phyloP scores from a whole-genome alignment of 2,329 filamentous ascomycete species.

The Aspergillus udagawae region DNA sequence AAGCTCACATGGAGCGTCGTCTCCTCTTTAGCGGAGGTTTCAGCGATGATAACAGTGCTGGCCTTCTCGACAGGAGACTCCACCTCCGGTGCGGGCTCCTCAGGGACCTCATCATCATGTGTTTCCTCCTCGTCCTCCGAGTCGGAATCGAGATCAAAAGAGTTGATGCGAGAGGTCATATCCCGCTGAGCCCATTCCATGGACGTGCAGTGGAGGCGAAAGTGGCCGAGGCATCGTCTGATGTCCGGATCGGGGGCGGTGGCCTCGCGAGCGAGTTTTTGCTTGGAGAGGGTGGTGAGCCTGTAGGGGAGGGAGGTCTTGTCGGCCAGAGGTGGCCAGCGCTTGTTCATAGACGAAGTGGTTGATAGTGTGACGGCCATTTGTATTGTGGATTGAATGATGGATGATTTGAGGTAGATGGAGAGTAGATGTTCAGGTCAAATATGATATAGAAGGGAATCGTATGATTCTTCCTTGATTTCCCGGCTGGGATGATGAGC shows the following conservation, averaged over 20 bases:
- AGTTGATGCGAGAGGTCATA: conserved; percentile 33
- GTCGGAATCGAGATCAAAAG: conserved; percentile 31
- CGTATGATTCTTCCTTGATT: not conserved
- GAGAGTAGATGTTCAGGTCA: not conserved
- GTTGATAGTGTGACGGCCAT: conserved; percentile 21
- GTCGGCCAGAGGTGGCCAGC: conserved; percentile 34
- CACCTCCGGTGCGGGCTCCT: not conserved
- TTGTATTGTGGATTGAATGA: conserved; percentile 15
- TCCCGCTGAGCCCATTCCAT: conserved; percentile 33
- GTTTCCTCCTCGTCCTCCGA: conserved; percentile 14
- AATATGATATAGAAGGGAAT: not conserved
- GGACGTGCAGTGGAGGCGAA: conserved; percentile 30
- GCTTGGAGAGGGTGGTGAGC: conserved; percentile 33
- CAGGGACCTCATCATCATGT: conserved; percentile 7
- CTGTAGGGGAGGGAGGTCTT: conserved; percentile 32
- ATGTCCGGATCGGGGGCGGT: conserved; percentile 33
- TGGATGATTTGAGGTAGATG: conserved; percentile 23
- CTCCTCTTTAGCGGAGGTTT: conserved; percentile 3
- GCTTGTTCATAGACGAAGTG: conserved; percentile 27
- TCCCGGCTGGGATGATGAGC: not conserved
- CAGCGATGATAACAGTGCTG: conserved; percentile 1
- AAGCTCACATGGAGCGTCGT: conserved; percentile 14
- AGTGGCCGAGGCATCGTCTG: conserved; percentile 33
- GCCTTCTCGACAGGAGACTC: not conserved
- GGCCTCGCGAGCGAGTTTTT: conserved; percentile 33